phyloP scores from a whole-genome alignment of 768 basidiomycete genomes.

The Dictyophora rubrovolvata region DNA sequence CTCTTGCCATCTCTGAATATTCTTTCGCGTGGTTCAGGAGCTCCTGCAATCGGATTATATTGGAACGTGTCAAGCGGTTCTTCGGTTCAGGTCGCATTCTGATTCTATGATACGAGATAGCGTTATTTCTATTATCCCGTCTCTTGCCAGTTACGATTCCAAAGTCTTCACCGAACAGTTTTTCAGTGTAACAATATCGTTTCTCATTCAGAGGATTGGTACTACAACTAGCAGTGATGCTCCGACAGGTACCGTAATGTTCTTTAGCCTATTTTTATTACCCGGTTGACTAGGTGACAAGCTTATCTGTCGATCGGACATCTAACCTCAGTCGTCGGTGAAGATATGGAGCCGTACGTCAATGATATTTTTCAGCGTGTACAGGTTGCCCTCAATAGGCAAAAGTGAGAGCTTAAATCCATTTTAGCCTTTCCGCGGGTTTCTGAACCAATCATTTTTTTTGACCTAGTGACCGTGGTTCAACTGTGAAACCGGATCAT shows the following conservation, averaged over 20 bases:
- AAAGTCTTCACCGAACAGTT: constrained; percentile 31
- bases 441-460: constrained; percentile 32
- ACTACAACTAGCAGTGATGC: background rate
- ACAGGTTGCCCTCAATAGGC: constrained; percentile 28
- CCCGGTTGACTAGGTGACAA: constrained; percentile 10
- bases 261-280: background rate
- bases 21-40: background rate
- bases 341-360: constrained; percentile 33
- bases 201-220: constrained; percentile 30
- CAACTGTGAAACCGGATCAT: constrained; percentile 16
- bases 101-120: constrained; percentile 33
- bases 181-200: constrained; percentile 32
- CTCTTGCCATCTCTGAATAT: background rate
- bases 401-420: constrained; percentile 34
- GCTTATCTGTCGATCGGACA: constrained; percentile 38
- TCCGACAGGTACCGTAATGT: background rate
- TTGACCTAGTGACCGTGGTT: constrained; percentile 34
- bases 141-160: constrained; percentile 34
- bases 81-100: constrained; percentile 32
- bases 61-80: constrained; percentile 30
- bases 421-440: constrained; percentile 25
- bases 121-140: constrained; percentile 35
- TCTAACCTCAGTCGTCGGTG: constrained; percentile 31
- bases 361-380: constrained; percentile 33
- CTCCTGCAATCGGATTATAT: constrained; percentile 22